Evolutionary conservation across 2,329 filamentous ascomycete species (phyloP).

Genomic region (Colletotrichum ledebouriae): DNA sequence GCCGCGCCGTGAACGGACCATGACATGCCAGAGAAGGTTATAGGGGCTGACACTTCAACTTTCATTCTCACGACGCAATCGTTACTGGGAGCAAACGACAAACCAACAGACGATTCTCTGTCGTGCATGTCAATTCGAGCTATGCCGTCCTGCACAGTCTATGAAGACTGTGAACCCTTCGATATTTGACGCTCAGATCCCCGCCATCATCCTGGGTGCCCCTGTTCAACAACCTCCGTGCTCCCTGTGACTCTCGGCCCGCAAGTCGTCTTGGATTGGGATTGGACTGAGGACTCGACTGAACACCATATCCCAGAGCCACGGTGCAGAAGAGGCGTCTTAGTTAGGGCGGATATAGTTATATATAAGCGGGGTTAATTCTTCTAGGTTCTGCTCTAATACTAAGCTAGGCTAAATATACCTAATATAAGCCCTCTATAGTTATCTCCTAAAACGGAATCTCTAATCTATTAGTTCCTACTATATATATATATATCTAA

Average conservation of each 20-base stretch:
- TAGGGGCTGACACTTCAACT: slow-evolving; percentile 24
- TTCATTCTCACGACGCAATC: slow-evolving; percentile 20
- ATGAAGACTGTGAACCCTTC: not conserved
- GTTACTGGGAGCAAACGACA: not conserved
- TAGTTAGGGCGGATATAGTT: too few relatives aligned
- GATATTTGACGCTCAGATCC: slow-evolving; percentile 22
- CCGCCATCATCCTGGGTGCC: slow-evolving; percentile 24
- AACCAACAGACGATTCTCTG: not conserved
- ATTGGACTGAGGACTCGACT: slow-evolving; percentile 21
- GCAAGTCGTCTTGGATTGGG: slow-evolving; percentile 26
- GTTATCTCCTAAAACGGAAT: too few relatives aligned
- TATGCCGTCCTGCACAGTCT: slow-evolving; percentile 5
- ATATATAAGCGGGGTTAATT: too few relatives aligned
- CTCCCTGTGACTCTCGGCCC: slow-evolving; percentile 22
- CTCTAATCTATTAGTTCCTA: too few relatives aligned
- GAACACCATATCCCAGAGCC: slow-evolving; percentile 13
- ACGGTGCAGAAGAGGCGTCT: too few relatives aligned
- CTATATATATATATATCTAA: too few relatives aligned
- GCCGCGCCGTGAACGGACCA: slow-evolving; percentile 21
- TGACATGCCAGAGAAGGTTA: slow-evolving; percentile 7
- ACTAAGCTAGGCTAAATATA: too few relatives aligned
- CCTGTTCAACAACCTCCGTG: slow-evolving; percentile 29
- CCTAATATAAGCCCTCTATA: too few relatives aligned
- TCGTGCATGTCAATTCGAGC: slow-evolving; percentile 15
- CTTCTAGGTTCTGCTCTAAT: too few relatives aligned